Conservation (phyloP, 1,139 yeast genomes). For the Yamadazyma songkhlaensis region DNA sequence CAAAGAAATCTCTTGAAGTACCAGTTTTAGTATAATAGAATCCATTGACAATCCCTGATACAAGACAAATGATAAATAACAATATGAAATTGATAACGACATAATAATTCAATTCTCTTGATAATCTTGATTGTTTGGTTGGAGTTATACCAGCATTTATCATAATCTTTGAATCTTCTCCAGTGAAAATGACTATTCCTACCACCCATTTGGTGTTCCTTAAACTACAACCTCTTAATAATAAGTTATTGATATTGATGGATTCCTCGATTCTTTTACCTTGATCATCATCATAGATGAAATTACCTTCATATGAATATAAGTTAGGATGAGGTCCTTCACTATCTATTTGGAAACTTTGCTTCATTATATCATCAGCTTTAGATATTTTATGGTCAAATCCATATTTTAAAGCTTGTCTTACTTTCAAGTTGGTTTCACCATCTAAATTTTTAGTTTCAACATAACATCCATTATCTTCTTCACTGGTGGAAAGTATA, state of each 20-base stretch:
- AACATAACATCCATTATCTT: constrained; percentile 52
- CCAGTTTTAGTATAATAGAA: constrained; percentile 34
- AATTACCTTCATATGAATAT: constrained; percentile 55
- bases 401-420: constrained; percentile 46
- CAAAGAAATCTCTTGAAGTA: constrained; percentile 43
- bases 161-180: constrained; percentile 56
- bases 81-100: constrained; percentile 47
- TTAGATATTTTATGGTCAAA: constrained; percentile 29
- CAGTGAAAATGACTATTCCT: constrained; percentile 52
- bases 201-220: constrained; percentile 57
- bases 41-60: constrained; percentile 53
- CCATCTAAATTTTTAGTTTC: constrained; percentile 63
- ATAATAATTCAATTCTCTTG: constrained; percentile 49
- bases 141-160: constrained; percentile 58
- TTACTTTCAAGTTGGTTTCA: constrained; percentile 58
- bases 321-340: constrained; percentile 58
- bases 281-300: constrained; percentile 29
- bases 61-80: constrained; percentile 49
- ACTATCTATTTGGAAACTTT: constrained; percentile 44
- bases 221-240: constrained; percentile 51
- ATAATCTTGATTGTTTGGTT: constrained; percentile 51
- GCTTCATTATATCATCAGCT: constrained; percentile 44
- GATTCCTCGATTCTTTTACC: constrained; percentile 33
- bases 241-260: constrained; percentile 45
- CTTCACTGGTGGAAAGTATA: constrained; percentile 50